Base-by-base conservation (phyloP, 768 basidiomycete genomes). In the Collybiopsis confluens region DNA sequence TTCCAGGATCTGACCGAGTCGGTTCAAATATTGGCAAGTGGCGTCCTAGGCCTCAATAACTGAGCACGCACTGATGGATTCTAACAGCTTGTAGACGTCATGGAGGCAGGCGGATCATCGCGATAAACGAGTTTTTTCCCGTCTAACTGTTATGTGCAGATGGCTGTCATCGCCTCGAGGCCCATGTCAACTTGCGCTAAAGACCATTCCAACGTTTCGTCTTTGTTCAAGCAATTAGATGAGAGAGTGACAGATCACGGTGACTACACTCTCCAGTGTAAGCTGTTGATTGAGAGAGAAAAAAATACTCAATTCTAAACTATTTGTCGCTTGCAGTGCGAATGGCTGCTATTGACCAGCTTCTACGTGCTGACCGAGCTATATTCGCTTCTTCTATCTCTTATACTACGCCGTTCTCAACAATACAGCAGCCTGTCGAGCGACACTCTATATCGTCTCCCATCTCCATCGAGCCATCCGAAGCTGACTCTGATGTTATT, bases 361-460 rank as follows among this genome's bases (percentile, higher is more conserved):
- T 27, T 24, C 18, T 59, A 13, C 40, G 54, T n/a, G 56, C 56
- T n/a, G 55, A 56, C 27, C 55, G 42, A 54, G 45, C 36, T 9
- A 38, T 37, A 40, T 18, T 38, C n/a, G n/a, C n/a, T n/a, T n/a
- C n/a, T n/a, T n/a, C n/a, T n/a, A n/a, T n/a, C n/a, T n/a, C n/a
- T n/a, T n/a, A n/a, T n/a, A n/a, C n/a, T n/a, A n/a, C n/a, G n/a
- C n/a, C n/a, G n/a, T n/a, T n/a, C n/a, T n/a, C n/a, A n/a, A n/a
- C n/a, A n/a, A n/a, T n/a, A n/a, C n/a, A n/a, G n/a, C n/a, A n/a
- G n/a, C n/a, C n/a, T n/a, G n/a, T n/a, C n/a, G n/a, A n/a, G n/a
- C n/a, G n/a, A n/a, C n/a, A n/a, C n/a, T n/a, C n/a, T n/a, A n/a
- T n/a, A n/a, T n/a, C n/a, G n/a, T n/a, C n/a, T n/a, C n/a, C n/a